A percentile compares a stretch with the other conserved stretches of the same genome.
phyloP scores from a whole-genome alignment of 169 alveolate species.

The Toxoplasma gondii region DNA sequence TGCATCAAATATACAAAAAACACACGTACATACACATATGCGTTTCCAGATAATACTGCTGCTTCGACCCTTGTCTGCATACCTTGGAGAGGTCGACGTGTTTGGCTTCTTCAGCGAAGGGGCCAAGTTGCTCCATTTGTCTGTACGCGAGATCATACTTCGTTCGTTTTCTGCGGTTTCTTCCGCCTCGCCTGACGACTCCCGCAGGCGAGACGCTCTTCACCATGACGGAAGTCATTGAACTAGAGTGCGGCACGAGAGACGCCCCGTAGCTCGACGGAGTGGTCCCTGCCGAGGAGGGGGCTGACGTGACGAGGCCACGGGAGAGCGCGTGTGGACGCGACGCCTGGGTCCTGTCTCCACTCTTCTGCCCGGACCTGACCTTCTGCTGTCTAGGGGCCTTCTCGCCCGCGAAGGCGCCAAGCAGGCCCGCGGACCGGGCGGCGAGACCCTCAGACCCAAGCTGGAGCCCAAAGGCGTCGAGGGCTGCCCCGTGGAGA shows the following conservation, averaged over 20 bases:
- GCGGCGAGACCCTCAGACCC: background rate
- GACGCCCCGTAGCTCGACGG: background rate
- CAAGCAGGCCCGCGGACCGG: background rate
- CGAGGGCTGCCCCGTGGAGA: background rate
- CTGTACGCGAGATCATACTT: constrained; percentile 69
- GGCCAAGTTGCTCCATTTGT: constrained; percentile 70
- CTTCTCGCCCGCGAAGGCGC: background rate
- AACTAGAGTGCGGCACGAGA: background rate
- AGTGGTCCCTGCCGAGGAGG: background rate
- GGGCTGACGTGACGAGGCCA: background rate
- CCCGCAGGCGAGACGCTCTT: constrained; percentile 71
- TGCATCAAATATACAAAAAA: no score
- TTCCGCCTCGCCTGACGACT: constrained; percentile 62
- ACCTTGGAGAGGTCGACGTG: constrained; percentile 66
- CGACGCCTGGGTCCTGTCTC: background rate
- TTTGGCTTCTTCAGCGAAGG: constrained; percentile 68
- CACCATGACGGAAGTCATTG: constrained; percentile 52
- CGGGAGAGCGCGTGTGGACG: background rate
- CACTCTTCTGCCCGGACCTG: background rate
- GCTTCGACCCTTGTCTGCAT: no score
- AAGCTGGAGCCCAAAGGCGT: background rate
- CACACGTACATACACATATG: no score
- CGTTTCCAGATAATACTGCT: no score
- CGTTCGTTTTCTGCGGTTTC: constrained; percentile 68
- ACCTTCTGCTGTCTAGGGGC: background rate